Percentiles rank a stretch among this genome's conserved stretches.
Evolutionary conservation across 768 basidiomycete genomes (phyloP).

Genomic region (Obba rivulosa): DNA sequence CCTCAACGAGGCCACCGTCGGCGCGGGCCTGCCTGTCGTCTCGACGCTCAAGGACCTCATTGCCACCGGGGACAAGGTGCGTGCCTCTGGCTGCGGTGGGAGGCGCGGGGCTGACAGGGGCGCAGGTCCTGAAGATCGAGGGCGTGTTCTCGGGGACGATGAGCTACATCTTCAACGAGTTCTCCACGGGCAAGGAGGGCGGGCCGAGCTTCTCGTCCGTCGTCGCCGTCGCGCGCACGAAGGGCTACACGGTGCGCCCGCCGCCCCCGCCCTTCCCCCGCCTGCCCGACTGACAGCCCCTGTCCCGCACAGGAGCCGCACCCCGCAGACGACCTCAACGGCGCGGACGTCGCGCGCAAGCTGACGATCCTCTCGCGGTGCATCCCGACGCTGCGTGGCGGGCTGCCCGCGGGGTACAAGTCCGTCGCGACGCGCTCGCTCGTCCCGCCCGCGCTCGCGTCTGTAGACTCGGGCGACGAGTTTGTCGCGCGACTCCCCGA

Average conservation of each 20-base stretch:
- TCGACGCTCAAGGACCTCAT: slow-evolving; percentile 90
- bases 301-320: slow-evolving; percentile 80
- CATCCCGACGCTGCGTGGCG: slow-evolving; percentile 46
- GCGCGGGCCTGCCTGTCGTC: slow-evolving; percentile 91
- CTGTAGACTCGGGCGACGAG: slow-evolving; percentile 67
- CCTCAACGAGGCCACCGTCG: slow-evolving; percentile 89
- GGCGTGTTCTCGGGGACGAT: slow-evolving; percentile 97
- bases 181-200: slow-evolving; percentile 64
- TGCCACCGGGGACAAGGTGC: slow-evolving; percentile 85
- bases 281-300: background rate
- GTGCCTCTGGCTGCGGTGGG: slow-evolving; percentile 9
- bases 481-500: slow-evolving; percentile 78
- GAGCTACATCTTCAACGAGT: slow-evolving; percentile 98
- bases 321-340: slow-evolving; percentile 94
- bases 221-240: slow-evolving; percentile 81
- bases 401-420: slow-evolving; percentile 70
- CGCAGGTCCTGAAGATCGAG: slow-evolving; percentile 63
- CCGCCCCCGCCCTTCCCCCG: background rate
- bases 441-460: slow-evolving; percentile 70
- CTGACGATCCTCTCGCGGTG: slow-evolving; percentile 90
- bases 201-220: slow-evolving; percentile 84
- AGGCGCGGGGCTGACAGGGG: background rate
- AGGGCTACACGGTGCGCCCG: slow-evolving; percentile 82
- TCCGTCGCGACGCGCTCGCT: slow-evolving; percentile 83
- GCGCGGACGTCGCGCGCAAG: slow-evolving; percentile 95